Conservation (phyloP, 2,329 filamentous ascomycete species). For the Diaporthe aspalathi region DNA sequence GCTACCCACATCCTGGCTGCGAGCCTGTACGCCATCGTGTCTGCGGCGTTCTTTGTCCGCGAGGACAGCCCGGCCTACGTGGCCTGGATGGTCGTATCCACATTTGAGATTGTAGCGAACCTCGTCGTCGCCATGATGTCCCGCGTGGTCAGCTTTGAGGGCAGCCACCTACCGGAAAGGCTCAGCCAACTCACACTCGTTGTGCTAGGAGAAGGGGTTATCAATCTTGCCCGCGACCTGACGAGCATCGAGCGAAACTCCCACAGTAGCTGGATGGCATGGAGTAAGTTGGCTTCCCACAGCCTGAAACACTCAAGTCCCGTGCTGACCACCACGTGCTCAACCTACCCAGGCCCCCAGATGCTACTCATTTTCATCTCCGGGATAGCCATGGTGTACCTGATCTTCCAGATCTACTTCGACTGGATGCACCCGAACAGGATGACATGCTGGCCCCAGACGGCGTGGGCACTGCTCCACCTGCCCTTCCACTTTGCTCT, state of each 20-base stretch:
- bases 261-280: constrained; percentile 20
- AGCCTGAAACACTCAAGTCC: background rate
- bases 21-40: constrained; percentile 14
- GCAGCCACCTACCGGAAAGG: constrained; percentile 23
- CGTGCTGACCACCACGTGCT: background rate
- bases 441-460: constrained; percentile 67
- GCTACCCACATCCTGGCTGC: constrained; percentile 7
- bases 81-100: constrained; percentile 25
- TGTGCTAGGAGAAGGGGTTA: constrained; percentile 15
- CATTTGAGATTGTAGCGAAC: constrained; percentile 12
- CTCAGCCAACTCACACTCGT: constrained; percentile 19
- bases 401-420: constrained; percentile 62
- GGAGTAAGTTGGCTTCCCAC: background rate
- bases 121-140: constrained; percentile 19
- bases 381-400: constrained; percentile 55
- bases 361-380: constrained; percentile 38
- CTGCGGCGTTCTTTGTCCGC: constrained; percentile 16
- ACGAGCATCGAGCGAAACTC: constrained; percentile 28
- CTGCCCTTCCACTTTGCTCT: constrained; percentile 73
- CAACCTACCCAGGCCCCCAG: constrained; percentile 7
- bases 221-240: constrained; percentile 31
- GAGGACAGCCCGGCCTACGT: constrained; percentile 22
- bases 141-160: constrained; percentile 19
- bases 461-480: constrained; percentile 68
- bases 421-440: constrained; percentile 74